Conservation (phyloP, 352 stramenopile species). For the Pythium apleroticum region DNA sequence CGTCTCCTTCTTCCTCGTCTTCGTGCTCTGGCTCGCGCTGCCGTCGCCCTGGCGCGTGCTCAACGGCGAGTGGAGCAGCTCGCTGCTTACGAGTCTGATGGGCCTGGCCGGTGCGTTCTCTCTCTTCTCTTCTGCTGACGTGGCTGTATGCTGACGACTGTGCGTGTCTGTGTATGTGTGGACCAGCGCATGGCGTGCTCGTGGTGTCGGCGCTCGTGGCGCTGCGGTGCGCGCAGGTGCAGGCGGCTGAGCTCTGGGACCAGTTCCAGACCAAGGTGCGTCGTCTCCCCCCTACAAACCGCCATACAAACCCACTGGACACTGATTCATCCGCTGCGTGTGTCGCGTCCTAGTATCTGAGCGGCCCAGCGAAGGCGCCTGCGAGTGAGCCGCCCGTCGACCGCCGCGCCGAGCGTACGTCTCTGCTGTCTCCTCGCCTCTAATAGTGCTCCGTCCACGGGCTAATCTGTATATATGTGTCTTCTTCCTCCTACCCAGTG, state of each 20-base stretch:
- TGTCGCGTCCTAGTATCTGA: neutral
- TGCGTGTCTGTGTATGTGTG: constrained; percentile 10
- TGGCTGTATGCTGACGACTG: neutral
- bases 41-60: constrained; percentile 69
- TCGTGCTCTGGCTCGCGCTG: constrained; percentile 49
- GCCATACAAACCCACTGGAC: too few species aligned
- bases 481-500: constrained; percentile 35
- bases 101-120: constrained; percentile 44
- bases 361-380: neutral
- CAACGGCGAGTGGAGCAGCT: constrained; percentile 70
- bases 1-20: constrained; percentile 35
- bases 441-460: neutral
- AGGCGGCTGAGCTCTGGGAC: constrained; percentile 56
- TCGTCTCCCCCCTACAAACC: neutral
- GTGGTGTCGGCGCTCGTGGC: constrained; percentile 55
- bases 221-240: constrained; percentile 65
- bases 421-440: neutral
- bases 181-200: constrained; percentile 47
- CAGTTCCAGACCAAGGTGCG: constrained; percentile 59
- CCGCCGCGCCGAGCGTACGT: constrained; percentile 13
- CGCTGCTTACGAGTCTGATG: constrained; percentile 45
- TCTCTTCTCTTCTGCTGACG: neutral
- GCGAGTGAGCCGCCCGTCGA: constrained; percentile 15
- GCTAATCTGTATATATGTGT: neutral
- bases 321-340: too few species aligned